These are phyloP conservation scores for Phytophthora kernoviae DNA, from an alignment of 352 stramenopile species.

Conservation along the genomic window DNA sequence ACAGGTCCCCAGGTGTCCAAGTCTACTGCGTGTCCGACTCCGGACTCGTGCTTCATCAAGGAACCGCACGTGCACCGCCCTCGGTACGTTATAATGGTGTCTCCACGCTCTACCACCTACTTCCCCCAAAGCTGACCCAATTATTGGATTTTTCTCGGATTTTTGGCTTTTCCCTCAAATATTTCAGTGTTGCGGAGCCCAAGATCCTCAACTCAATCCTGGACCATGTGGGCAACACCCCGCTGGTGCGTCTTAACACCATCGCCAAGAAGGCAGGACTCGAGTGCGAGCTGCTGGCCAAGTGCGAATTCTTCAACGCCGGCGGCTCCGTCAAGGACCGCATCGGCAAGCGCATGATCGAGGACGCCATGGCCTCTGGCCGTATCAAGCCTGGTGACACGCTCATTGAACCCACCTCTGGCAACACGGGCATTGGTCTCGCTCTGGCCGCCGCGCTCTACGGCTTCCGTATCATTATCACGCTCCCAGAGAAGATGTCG, in stretches of 20 bases:
- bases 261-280: slow-evolving; percentile 94
- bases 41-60: slow-evolving; percentile 72
- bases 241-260: slow-evolving; percentile 93
- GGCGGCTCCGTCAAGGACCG: slow-evolving; percentile 93
- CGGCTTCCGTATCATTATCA: slow-evolving; percentile 96
- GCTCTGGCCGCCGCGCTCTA: slow-evolving; percentile 96
- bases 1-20: slow-evolving; percentile 28
- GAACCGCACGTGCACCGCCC: slow-evolving; percentile 67
- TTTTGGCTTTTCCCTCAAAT: too few species aligned
- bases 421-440: slow-evolving; percentile 98
- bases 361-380: slow-evolving; percentile 91
- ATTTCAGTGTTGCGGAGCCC: slow-evolving; percentile 47
- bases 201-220: slow-evolving; percentile 94
- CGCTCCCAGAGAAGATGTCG: slow-evolving; percentile 96
- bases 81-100: slow-evolving; percentile 23
- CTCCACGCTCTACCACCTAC: too few species aligned
- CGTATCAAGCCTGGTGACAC: slow-evolving; percentile 94
- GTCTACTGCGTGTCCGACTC: slow-evolving; percentile 49
- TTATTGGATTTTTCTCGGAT: not conserved
- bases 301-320: slow-evolving; percentile 98
- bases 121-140: not conserved
- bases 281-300: slow-evolving; percentile 93
- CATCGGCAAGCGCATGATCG: slow-evolving; percentile 91
- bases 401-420: slow-evolving; percentile 97
- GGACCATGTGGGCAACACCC: slow-evolving; percentile 95